Evolutionary conservation across 2,329 filamentous ascomycete species (phyloP), one percentile per base, ranked within the genome.

Genomic region (Myriosclerotinia curreyana): DNA sequence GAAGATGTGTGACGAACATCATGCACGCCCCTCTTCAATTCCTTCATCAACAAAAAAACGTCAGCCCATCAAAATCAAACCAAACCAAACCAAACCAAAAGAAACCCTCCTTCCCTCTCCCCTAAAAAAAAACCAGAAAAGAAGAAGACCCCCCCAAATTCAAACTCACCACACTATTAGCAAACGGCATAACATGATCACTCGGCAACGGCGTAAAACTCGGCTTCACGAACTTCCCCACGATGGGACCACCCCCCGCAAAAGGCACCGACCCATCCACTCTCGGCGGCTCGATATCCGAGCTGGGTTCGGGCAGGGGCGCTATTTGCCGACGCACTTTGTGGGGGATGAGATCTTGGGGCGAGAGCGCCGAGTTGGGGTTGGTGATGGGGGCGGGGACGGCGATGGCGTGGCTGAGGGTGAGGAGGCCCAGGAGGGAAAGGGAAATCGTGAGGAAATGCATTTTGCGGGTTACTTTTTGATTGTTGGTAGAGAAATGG

Each of bases 101-200:
- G n/a, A 28, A 28, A 28, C 14, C 1, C 25, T 3, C 22, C 49
- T 34, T 9, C 14, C 14, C 28, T 11, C 28, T n/a, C 17, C 2
- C 5, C 25, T 6, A 44, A 51, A 34, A 3, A 9, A 6, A 54
- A 54, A 12, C 34, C 20, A 3, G 1, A 51, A 12, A 42, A 55
- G 42, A 28, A 14, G 15, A 28, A 25, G 5, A 6, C n/a, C 1
- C 15, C 22, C 22, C 20, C 22, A 34, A 46, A 44, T 34, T 3
- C 3, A 34, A 48, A 56, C 60, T 34, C 40, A 62, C 60, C 36
- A 55, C 60, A 46, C 60, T 48, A 55, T 62, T 38, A 20, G 49
- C 25, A 61, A 61, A 61, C 25, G 59, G 49, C 59, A 46, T 3
- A 0, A 61, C 28, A n/a, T 46, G 11, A 46, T 61, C 59, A 7